These are phyloP conservation scores for Pythium oligandrum DNA, from an alignment of 352 stramenopile genomes.

Conservation along the genomic window DNA sequence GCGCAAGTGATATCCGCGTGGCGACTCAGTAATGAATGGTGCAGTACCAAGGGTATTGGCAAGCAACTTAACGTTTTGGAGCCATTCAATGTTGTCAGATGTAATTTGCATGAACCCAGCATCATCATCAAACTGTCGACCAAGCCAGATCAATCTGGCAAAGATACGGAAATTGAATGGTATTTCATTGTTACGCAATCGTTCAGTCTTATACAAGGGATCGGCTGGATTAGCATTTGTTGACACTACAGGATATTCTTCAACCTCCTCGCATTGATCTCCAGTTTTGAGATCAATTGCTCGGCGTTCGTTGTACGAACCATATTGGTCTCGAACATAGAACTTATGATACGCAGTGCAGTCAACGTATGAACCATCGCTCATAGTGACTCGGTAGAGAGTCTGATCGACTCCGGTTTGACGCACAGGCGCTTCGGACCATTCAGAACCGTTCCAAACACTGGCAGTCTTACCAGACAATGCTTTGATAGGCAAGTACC, in stretches of 20 bases:
- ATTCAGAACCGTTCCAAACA: not conserved
- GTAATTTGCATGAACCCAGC: too few relatives aligned
- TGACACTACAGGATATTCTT: too few relatives aligned
- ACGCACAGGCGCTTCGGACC: not conserved
- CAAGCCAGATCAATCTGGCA: too few relatives aligned
- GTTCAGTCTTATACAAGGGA: too few relatives aligned
- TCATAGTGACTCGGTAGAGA: constrained; percentile 1
- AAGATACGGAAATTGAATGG: too few relatives aligned
- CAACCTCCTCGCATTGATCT: not conserved
- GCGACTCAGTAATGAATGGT: not conserved
- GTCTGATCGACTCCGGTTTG: not conserved
- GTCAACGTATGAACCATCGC: not conserved
- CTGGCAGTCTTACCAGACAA: not conserved
- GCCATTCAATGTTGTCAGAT: constrained; percentile 1
- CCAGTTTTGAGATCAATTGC: not conserved
- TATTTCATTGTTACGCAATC: too few relatives aligned
- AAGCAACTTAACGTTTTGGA: not conserved
- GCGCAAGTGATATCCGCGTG: constrained; percentile 2
- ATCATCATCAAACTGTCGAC: too few relatives aligned
- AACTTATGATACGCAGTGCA: constrained; percentile 2
- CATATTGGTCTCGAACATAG: not conserved
- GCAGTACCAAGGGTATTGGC: not conserved
- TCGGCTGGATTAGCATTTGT: too few relatives aligned
- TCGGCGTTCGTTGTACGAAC: not conserved
- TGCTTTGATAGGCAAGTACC: constrained; percentile 1